Conservation (phyloP, 108 stramenopile genomes). For the Craspedostauros australis region DNA sequence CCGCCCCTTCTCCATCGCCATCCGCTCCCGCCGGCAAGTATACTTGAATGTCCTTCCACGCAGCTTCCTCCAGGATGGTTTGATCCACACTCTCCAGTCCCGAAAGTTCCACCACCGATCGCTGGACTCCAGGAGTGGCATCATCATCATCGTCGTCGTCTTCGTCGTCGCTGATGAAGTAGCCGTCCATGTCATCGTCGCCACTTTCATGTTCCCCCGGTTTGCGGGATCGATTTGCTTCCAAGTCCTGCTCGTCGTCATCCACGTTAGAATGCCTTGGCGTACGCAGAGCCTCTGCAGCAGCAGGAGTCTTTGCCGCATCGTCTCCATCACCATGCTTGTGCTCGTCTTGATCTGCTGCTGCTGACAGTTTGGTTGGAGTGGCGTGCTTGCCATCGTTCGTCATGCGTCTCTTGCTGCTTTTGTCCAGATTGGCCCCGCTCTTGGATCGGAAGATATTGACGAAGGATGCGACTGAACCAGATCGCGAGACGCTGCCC, state of each 20-base stretch:
- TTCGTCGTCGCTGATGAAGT: not conserved
- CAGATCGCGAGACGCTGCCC: not conserved
- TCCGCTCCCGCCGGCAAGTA: constrained; percentile 21
- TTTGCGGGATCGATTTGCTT: not conserved
- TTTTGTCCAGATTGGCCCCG: not conserved
- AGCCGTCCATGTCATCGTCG: constrained; percentile 2
- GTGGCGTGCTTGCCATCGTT: not conserved
- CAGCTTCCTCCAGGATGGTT: constrained; percentile 13
- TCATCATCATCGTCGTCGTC: constrained; percentile 16
- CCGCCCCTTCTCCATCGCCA: not conserved
- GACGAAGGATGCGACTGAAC: constrained; percentile 17
- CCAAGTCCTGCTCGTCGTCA: not conserved
- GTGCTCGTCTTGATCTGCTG: too few species aligned
- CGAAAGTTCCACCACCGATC: not conserved
- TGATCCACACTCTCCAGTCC: not conserved
- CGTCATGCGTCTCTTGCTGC: not conserved
- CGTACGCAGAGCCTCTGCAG: too few species aligned
- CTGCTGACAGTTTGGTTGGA: too few species aligned
- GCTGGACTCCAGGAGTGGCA: not conserved
- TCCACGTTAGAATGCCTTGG: constrained; percentile 1
- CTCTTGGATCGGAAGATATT: constrained; percentile 6
- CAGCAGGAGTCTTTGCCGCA: too few species aligned
- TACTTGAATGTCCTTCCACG: constrained; percentile 66
- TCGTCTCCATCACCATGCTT: constrained; percentile 4
- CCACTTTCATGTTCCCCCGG: not conserved